phyloP scores from a whole-genome alignment of 1,284 basidiomycete genomes.

The Malassezia restricta region DNA sequence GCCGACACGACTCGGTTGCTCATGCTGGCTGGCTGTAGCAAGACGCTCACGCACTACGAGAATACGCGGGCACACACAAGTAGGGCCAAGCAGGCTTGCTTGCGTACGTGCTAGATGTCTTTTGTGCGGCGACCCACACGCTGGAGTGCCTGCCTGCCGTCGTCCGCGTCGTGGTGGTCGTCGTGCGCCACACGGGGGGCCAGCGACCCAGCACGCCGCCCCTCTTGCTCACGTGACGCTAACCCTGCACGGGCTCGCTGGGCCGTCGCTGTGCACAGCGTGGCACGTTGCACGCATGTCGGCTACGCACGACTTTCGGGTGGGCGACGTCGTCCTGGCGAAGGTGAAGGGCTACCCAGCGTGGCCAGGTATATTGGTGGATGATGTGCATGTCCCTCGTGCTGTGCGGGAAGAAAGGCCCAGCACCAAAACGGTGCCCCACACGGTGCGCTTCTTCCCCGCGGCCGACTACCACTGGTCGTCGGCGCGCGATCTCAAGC shows the following conservation, averaged over 20 bases:
- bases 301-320: not conserved
- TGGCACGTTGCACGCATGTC: not conserved
- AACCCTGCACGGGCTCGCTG: too few species aligned
- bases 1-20: conserved; percentile 50
- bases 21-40: conserved; percentile 1
- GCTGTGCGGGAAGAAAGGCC: conserved; percentile 61
- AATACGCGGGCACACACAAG: not conserved
- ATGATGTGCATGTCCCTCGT: conserved; percentile 57
- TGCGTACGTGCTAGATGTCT: too few species aligned
- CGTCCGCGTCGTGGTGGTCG: too few species aligned
- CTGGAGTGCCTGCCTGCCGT: too few species aligned
- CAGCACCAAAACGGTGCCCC: conserved; percentile 58
- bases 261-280: not conserved
- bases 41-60: not conserved
- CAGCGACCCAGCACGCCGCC: too few species aligned
- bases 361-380: conserved; percentile 77
- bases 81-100: not conserved
- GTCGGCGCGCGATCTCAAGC: conserved; percentile 65
- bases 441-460: conserved; percentile 78
- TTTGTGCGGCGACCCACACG: too few species aligned
- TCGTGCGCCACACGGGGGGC: too few species aligned
- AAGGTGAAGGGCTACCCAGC: conserved; percentile 86
- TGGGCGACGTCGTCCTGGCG: conserved; percentile 71
- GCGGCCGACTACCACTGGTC: conserved; percentile 83
- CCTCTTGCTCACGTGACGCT: too few species aligned